Evolutionary conservation across 108 stramenopile species (phyloP).

Genomic region (Schizochytrium sp.): DNA sequence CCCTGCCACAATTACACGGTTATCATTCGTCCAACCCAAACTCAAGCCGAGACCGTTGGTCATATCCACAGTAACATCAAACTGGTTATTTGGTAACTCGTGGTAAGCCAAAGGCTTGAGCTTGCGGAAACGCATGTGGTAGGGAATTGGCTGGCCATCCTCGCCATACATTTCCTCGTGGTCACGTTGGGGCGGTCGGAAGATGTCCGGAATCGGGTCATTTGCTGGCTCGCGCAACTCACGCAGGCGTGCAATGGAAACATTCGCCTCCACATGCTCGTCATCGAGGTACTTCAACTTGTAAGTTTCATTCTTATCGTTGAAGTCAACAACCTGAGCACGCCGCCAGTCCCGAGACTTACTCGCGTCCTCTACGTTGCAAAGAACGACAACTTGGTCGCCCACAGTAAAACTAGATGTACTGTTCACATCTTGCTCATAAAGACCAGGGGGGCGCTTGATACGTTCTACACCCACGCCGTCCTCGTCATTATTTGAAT

Average conservation of each 20-base stretch:
- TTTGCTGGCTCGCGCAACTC: background rate
- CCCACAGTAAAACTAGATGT: too few relatives aligned
- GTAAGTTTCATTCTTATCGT: background rate
- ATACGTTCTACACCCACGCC: too few relatives aligned
- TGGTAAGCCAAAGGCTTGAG: slow-evolving; percentile 48
- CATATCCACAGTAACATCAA: slow-evolving; percentile 54
- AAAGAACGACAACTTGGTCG: too few relatives aligned
- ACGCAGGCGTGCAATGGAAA: slow-evolving; percentile 10
- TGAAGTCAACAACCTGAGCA: background rate
- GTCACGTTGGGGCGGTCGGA: slow-evolving; percentile 22
- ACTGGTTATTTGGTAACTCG: slow-evolving; percentile 53
- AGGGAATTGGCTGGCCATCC: slow-evolving; percentile 3
- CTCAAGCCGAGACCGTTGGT: slow-evolving; percentile 55
- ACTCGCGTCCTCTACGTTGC: background rate
- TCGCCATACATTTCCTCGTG: slow-evolving; percentile 24
- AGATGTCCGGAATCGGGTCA: slow-evolving; percentile 36
- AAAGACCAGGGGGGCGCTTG: too few relatives aligned
- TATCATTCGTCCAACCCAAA: slow-evolving; percentile 53
- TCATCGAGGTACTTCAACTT: background rate
- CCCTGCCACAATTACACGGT: slow-evolving; percentile 50
- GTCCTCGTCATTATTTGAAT: too few relatives aligned
- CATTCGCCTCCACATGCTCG: background rate
- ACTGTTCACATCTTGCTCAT: too few relatives aligned
- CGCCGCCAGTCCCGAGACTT: background rate
- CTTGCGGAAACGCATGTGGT: slow-evolving; percentile 57